Evolutionary conservation across 768 basidiomycete genomes (phyloP), one percentile per base, ranked within the genome.

Genomic region (Pisolithus albus): DNA sequence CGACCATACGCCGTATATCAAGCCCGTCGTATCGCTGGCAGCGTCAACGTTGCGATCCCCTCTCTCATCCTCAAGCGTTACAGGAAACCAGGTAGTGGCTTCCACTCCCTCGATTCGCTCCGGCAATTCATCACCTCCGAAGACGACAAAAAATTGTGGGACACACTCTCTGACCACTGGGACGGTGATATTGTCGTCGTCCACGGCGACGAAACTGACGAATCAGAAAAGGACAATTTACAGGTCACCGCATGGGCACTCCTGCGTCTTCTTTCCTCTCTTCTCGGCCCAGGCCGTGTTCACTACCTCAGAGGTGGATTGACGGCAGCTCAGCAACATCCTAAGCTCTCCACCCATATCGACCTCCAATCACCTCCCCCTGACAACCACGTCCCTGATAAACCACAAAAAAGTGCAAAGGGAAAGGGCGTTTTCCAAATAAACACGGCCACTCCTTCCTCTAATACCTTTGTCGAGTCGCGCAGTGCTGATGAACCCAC

Each of bases 21-120:
- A 34, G 70, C 80, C 3, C 77, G 75, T 51, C 88, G 83, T 64
- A 67, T 96, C 47, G 64, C 72, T 37, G 72, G 82, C 57, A 87
- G 84, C 65, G 78, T 92, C 53, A 93, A 93, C 68, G 76, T 96
- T 45, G 86, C 86, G 30, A 88, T 96, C 40, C 92, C 93, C 0
- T 87, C 89, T 23, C 81, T 96, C 61, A 92, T 96, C 61, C 81
- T 93, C 59, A 92, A 92, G 66, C 83, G 92, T 18, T 85, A 79
- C 56, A 76, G 82, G 54, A 88, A 87, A 63, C 80, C 84, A 2
- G 82, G 78, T 30, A 34, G 34, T 56, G 82, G 79, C 2, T 80
- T 89, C 57, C 81, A 79, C 50, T 77, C 77, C 28, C 70, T 90
- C 44, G 79, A 84, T 56, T 76, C 84, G 0, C 71, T 95, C 50